Percentiles rank a stretch among this genome's conserved stretches.
Conservation (phyloP, 257 asterid species). For the Solanum appendiculatum region DNA sequence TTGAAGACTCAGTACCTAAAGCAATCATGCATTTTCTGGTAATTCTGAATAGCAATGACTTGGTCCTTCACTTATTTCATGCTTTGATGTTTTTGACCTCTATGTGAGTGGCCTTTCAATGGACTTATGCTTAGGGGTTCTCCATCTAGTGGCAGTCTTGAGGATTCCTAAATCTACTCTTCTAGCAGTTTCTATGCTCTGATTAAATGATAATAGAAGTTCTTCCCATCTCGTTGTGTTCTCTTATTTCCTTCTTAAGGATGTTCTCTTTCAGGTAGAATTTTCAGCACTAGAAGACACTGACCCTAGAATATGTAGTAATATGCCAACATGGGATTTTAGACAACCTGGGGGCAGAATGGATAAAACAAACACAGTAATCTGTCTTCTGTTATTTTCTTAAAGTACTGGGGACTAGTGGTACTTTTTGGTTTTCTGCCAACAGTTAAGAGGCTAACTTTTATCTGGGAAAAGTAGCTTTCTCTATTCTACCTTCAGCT, state of each 20-base stretch:
- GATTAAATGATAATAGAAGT: background rate
- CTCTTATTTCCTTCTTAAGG: background rate
- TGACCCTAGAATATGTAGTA: background rate
- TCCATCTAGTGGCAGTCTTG: background rate
- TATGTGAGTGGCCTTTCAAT: background rate
- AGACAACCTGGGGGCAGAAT: background rate
- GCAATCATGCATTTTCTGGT: conserved; percentile 98
- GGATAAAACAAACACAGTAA: background rate
- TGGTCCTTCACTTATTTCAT: background rate
- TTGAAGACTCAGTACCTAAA: conserved; percentile 76
- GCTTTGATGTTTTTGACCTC: background rate
- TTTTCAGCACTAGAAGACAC: background rate
- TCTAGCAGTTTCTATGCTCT: background rate
- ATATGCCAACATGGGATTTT: background rate
- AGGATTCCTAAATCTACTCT: background rate
- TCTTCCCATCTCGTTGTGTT: background rate
- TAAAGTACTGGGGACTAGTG: background rate
- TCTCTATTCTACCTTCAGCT: background rate
- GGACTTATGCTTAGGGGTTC: background rate
- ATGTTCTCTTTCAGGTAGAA: background rate
- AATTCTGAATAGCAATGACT: conserved; percentile 2
- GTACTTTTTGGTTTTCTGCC: background rate
- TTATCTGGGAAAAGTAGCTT: background rate
- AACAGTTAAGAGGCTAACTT: background rate
- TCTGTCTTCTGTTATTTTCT: background rate